Conservation (phyloP, 768 basidiomycete genomes). For the Nidula microcarpa region DNA sequence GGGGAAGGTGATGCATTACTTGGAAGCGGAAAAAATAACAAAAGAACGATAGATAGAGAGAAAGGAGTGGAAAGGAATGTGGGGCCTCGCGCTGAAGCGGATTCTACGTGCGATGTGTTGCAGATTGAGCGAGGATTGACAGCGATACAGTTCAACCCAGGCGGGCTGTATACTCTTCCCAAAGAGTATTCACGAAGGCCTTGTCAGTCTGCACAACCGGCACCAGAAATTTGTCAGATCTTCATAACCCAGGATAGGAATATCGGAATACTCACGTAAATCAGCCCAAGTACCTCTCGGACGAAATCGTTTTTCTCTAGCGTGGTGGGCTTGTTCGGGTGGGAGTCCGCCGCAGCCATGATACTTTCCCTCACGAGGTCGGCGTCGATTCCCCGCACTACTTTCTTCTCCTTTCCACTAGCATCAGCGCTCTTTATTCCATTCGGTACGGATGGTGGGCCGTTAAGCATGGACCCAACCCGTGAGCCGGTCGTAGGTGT, state of each 20-base stretch:
- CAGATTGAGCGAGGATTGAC: no score
- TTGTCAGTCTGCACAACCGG: constrained; percentile 50
- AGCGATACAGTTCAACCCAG: constrained; percentile 9
- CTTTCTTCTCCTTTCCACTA: constrained; percentile 14
- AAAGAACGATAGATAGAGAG: no score
- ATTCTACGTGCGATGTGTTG: no score
- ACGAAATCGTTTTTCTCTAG: constrained; percentile 57
- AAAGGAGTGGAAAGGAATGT: no score
- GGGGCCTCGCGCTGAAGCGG: no score
- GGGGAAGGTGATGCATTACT: no score
- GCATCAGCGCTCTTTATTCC: constrained; percentile 6
- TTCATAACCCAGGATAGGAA: not conserved
- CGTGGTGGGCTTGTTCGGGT: constrained; percentile 13
- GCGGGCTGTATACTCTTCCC: constrained; percentile 43
- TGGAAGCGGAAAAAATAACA: no score
- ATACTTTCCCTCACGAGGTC: constrained; percentile 25
- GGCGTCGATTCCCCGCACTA: constrained; percentile 13
- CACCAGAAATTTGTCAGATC: constrained; percentile 3
- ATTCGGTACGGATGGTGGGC: constrained; percentile 11
- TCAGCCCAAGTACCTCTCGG: constrained; percentile 53
- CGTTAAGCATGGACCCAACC: not conserved
- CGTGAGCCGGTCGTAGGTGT: constrained; percentile 18
- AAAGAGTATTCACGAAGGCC: constrained; percentile 61
- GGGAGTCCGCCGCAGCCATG: constrained; percentile 17
- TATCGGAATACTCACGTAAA: constrained; percentile 45